Evolutionary conservation across 2,329 filamentous ascomycete genomes (phyloP).

Genomic region (Fusarium praegraminearum): DNA sequence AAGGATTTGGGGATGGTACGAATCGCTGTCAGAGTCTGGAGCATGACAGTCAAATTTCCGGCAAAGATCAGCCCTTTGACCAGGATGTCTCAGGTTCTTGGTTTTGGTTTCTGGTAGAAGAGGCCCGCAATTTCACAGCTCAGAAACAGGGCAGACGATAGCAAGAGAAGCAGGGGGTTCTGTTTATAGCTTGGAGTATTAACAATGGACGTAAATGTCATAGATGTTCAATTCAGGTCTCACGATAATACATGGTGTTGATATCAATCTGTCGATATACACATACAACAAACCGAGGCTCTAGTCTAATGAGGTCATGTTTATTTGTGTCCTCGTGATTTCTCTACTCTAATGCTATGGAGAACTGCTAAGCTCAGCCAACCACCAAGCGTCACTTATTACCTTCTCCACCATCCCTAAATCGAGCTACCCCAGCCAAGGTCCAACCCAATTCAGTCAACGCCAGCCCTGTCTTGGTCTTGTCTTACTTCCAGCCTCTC

Average conservation of each 20-base stretch:
- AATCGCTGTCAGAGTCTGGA: slow-evolving; percentile 13
- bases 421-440: slow-evolving; percentile 23
- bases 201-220: background rate
- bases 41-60: slow-evolving; percentile 16
- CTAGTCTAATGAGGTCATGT: slow-evolving; percentile 39
- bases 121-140: slow-evolving; percentile 35
- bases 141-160: slow-evolving; percentile 38
- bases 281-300: background rate
- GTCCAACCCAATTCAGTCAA: slow-evolving; percentile 18
- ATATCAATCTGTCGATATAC: background rate
- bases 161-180: slow-evolving; percentile 2
- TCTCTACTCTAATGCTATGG: background rate
- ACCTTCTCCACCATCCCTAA: slow-evolving; percentile 20
- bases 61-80: slow-evolving; percentile 27
- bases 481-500: slow-evolving; percentile 26
- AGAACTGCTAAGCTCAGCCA: slow-evolving; percentile 3
- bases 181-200: no score
- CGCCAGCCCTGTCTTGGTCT: slow-evolving; percentile 25
- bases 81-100: slow-evolving; percentile 29
- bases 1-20: background rate
- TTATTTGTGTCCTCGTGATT: slow-evolving; percentile 41
- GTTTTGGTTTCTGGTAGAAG: slow-evolving; percentile 6
- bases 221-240: no score
- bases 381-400: slow-evolving; percentile 20
- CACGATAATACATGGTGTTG: background rate